These are phyloP conservation scores for Fomitopsis pinicola DNA, from an alignment of 1,284 basidiomycete genomes.

Conservation along the genomic window DNA sequence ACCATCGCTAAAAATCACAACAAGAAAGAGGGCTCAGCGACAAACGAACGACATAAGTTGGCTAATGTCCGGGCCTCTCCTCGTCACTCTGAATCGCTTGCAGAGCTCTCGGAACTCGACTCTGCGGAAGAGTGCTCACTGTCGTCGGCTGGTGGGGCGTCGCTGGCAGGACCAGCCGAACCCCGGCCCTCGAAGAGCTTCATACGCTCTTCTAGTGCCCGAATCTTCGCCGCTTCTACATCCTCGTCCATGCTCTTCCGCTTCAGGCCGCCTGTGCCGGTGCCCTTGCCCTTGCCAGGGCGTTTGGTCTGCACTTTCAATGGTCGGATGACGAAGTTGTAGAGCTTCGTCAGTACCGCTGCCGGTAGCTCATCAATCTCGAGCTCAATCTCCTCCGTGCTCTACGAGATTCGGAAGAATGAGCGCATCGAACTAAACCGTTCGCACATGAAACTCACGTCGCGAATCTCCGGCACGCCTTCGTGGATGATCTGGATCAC, in stretches of 20 bases:
- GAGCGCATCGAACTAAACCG: not conserved
- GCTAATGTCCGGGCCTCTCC: conserved; percentile 5
- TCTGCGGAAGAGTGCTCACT: conserved; percentile 70
- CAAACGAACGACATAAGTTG: conserved; percentile 18
- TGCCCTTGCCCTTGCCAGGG: conserved; percentile 66
- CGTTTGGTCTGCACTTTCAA: conserved; percentile 61
- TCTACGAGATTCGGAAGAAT: conserved; percentile 40
- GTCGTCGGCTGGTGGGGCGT: conserved; percentile 41
- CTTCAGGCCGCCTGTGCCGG: conserved; percentile 82
- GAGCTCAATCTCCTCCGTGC: conserved; percentile 93
- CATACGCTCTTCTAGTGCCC: conserved; percentile 80
- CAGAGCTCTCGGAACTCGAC: conserved; percentile 73
- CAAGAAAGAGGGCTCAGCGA: conserved; percentile 6
- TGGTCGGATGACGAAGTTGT: conserved; percentile 88
- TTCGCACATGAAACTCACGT: conserved; percentile 53
- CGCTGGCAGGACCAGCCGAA: conserved; percentile 27
- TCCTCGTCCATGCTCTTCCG: conserved; percentile 92
- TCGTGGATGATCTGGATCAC: conserved; percentile 93
- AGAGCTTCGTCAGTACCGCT: conserved; percentile 82
- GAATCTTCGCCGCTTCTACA: conserved; percentile 86
- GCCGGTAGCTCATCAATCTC: conserved; percentile 90
- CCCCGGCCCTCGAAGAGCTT: conserved; percentile 60
- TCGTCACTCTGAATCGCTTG: conserved; percentile 74
- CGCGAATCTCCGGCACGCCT: conserved; percentile 82
- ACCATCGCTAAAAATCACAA: conserved; percentile 11